Conservation (phyloP, 257 asterid species). For the Henckelia pumila region DNA sequence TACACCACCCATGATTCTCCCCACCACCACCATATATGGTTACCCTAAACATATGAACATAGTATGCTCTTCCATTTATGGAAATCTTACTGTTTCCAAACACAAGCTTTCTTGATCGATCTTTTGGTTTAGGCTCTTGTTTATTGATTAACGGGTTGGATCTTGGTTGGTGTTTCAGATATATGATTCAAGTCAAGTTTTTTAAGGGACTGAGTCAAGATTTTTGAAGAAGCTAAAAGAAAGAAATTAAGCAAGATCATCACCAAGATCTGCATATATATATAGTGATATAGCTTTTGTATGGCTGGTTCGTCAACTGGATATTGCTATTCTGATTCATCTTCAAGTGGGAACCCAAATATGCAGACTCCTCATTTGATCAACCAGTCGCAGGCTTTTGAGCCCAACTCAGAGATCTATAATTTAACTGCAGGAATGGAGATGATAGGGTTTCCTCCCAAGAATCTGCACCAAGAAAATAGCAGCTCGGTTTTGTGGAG, state of each 20-base stretch:
- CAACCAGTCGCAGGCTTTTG: conserved; percentile 39
- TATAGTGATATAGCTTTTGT: conserved; percentile 4
- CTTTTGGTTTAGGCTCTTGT: conserved; percentile 20
- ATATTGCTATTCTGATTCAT: conserved; percentile 44
- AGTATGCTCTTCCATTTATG: conserved; percentile 11
- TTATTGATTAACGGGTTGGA: conserved; percentile 25
- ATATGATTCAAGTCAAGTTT: background rate
- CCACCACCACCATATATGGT: conserved; percentile 13
- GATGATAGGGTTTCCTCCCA: conserved; percentile 64
- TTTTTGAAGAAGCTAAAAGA: background rate
- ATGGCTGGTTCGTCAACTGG: conserved; percentile 50
- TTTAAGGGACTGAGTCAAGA: conserved; percentile 10
- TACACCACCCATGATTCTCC: background rate
- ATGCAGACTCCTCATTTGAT: conserved; percentile 34
- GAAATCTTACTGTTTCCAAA: conserved; percentile 25
- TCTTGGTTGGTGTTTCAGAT: conserved; percentile 27
- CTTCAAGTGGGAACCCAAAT: conserved; percentile 29
- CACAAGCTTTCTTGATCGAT: conserved; percentile 23
- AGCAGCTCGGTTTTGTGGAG: conserved; percentile 38
- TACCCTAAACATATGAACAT: conserved; percentile 17
- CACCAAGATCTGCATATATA: conserved; percentile 8
- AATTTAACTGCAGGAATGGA: conserved; percentile 52
- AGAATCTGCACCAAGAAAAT: conserved; percentile 27
- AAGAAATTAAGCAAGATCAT: background rate
- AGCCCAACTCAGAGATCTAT: conserved; percentile 55